Evolutionary conservation across 345 rosid genomes (phyloP).

Genomic region (Eucalyptus pauciflora): DNA sequence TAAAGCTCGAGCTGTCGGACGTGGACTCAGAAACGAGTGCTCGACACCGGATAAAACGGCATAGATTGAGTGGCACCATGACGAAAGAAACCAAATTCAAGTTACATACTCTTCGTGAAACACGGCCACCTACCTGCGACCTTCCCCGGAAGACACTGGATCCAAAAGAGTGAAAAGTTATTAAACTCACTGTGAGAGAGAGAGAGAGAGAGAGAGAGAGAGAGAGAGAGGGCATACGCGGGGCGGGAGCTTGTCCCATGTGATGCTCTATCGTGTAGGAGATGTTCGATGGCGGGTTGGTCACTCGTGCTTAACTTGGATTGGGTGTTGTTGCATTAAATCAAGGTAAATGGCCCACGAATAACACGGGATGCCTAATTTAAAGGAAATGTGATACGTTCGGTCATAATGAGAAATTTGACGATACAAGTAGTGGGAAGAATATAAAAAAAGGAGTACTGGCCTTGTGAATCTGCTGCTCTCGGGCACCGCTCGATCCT

Average conservation of each 20-base stretch:
- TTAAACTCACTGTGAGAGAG: not conserved
- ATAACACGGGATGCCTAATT: not conserved
- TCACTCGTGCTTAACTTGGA: not conserved
- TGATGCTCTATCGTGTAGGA: not conserved
- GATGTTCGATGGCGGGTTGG: not conserved
- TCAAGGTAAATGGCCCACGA: not conserved
- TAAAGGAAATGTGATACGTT: not conserved
- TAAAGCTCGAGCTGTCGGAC: not conserved
- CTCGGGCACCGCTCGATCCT: fast-evolving
- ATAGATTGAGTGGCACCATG: not conserved
- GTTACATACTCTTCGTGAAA: not conserved
- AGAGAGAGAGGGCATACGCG: not conserved
- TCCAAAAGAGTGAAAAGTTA: not conserved
- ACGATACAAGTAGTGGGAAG: not conserved
- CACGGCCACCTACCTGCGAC: not conserved
- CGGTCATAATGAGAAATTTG: not conserved
- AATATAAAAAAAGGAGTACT: not conserved
- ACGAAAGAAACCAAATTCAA: not conserved
- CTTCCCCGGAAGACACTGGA: not conserved
- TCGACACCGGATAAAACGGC: not conserved
- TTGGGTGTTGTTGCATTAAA: not conserved
- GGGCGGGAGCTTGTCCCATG: not conserved
- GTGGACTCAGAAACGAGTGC: not conserved
- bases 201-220: not conserved
- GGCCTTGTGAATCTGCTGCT: not conserved